Evolutionary conservation across 2,329 filamentous ascomycete species (phyloP), one percentile per base, ranked within the genome.

Genomic region (Stagonosporopsis tanaceti): DNA sequence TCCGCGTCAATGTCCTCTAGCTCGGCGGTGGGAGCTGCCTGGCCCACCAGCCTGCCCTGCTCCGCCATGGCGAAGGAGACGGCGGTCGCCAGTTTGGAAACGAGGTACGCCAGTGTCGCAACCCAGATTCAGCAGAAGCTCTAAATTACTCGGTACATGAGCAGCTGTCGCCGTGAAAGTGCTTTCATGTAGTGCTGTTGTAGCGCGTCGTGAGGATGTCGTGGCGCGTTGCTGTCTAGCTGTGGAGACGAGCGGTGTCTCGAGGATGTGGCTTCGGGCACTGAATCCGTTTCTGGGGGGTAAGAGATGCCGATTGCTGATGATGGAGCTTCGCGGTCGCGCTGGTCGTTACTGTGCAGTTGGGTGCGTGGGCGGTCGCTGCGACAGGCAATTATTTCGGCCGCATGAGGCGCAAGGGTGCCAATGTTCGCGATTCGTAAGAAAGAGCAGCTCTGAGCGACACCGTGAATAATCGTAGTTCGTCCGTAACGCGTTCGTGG

Each of bases 61-160:
- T 77, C 76, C 54, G 73, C 74, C 77, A 78, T 79, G 47, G 76
- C 76, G 66, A 75, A 73, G 57, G 76, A 74, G 64, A 78, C 71
- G 57, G 70, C 75, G 57, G 72, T 74, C 66, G 75, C 77, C 74
- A 79, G 66, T 58, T 69, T 77, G 48, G 66, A 71, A 27, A 70
- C 72, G 53, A 76, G 53, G 66, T 67, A 74, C 61, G 71, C 74
- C 74, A 74, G 66, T 62, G 64, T 76, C 67, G 63, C 67, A 61
- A 62, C 60, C 35, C 65, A 40, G 45, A 42, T 47, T 17, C 14
- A 41, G 40, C 62, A 42, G 47, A 46, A 37, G 48, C 40, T 57
- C 53, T 72, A 68, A 57, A 62, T 64, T 64, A 70, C 69, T 28
- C 62, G 59, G 59, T 60, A 66, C 61, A 67, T 63, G 53, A 58